A percentile compares a stretch with the other conserved stretches of the same genome.
phyloP scores from a whole-genome alignment of 2,329 filamentous ascomycete species.

The Gaeumannomyces sp. region DNA sequence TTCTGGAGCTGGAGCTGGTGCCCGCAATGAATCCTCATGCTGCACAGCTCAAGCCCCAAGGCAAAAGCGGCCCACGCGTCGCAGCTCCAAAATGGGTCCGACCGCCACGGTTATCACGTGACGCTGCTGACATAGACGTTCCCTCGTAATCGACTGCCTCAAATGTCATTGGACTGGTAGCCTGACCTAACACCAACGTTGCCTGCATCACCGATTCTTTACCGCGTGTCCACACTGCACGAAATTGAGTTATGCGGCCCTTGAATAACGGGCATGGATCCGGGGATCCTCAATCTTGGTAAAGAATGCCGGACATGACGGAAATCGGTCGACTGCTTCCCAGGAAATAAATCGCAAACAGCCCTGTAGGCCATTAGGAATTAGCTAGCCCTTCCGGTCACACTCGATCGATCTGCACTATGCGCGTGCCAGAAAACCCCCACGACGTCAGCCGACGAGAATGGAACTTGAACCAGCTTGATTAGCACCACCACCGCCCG shows the following conservation, averaged over 20 bases:
- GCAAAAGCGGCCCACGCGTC: constrained; percentile 11
- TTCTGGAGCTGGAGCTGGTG: neutral
- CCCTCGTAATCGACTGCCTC: no score
- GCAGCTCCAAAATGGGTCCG: neutral
- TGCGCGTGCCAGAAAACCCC: no score
- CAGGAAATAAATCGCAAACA: neutral
- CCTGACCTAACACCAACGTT: neutral
- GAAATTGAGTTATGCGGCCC: no score
- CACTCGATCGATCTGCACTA: neutral
- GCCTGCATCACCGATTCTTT: no score
- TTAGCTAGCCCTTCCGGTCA: neutral
- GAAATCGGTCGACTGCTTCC: no score
- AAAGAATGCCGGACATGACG: neutral
- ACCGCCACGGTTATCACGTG: neutral
- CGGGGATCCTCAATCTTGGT: neutral
- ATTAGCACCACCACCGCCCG: neutral
- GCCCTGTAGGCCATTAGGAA: neutral
- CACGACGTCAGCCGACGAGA: neutral
- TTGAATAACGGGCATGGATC: neutral
- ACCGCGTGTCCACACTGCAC: neutral
- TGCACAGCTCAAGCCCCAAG: constrained; percentile 7
- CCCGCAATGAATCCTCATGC: neutral
- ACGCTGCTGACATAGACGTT: neutral
- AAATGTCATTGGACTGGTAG: neutral
- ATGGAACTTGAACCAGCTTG: neutral